Conservation (phyloP, 1,284 basidiomycete genomes). For the Apiotrichum porosum region DNA sequence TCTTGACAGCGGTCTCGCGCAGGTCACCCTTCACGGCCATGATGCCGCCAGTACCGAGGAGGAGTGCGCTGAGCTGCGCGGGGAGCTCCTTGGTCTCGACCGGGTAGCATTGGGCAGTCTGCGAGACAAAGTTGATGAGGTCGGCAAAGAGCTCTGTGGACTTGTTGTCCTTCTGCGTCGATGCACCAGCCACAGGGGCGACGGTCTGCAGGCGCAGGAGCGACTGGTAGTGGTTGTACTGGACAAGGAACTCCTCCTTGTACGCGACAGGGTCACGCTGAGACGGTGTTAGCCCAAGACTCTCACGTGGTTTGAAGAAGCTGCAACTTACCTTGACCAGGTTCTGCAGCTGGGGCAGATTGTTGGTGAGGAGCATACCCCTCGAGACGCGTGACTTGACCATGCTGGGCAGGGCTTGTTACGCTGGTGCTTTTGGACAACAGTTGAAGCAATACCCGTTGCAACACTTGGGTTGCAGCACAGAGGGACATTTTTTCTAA, state of each 20-base stretch:
- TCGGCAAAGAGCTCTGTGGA: conserved; percentile 77
- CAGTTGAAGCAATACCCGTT: too few species aligned
- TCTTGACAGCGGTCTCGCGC: conserved; percentile 76
- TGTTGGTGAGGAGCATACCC: conserved; percentile 52
- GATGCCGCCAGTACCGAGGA: conserved; percentile 53
- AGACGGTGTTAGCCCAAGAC: conserved; percentile 34
- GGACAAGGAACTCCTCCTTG: conserved; percentile 94
- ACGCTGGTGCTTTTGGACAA: neutral
- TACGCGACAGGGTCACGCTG: conserved; percentile 79
- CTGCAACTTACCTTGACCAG: conserved; percentile 64
- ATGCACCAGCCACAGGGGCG: conserved; percentile 25
- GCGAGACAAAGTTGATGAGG: conserved; percentile 64
- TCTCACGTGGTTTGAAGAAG: neutral
- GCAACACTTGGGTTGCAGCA: too few species aligned
- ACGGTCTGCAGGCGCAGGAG: conserved; percentile 64
- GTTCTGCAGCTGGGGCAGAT: conserved; percentile 75
- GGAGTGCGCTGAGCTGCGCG: conserved; percentile 65
- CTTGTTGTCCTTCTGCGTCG: conserved; percentile 51
- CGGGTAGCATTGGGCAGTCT: conserved; percentile 87
- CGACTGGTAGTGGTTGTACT: conserved; percentile 94
- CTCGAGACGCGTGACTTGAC: conserved; percentile 38
- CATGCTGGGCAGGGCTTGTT: conserved; percentile 21
- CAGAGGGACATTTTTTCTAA: too few species aligned
- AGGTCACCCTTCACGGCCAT: conserved; percentile 52
- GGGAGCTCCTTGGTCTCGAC: conserved; percentile 78